Evolutionary conservation across 2,329 filamentous ascomycete species (phyloP), one percentile per base, ranked within the genome.

Genomic region (Talaromyces islandicus): DNA sequence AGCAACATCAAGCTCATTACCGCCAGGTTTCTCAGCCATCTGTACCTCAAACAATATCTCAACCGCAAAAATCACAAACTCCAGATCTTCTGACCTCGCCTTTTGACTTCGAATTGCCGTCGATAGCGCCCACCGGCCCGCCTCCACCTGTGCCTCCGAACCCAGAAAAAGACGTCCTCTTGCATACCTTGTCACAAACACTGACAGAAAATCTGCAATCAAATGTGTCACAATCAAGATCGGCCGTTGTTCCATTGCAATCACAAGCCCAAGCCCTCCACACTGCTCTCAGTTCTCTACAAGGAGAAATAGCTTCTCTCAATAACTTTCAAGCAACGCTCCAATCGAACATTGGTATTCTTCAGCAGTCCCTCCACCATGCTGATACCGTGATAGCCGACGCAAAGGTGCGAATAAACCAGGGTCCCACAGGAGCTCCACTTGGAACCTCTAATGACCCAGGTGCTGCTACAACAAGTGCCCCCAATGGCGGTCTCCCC

Each of bases 111-210:
- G 79, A 83, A 24, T 73, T 86, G 4, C 82, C 83, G 11, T 78
- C 78, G 7, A 77, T 74, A 56, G 53, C 68, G 17, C 68, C 70
- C 54, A 66, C 72, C 5, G 70, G 71, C 7, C 82, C 88, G 6
- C 85, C 91, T 0, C 93, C 94, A 0, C 92, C 93, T 0, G 91
- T 97, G 32, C 93, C 94, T 0, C 92, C 92, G 0, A 99, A 99
- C 69, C 94, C 94, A 0, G 91, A 97, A 75, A 97, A 96, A 72
- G 92, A 97, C 73, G 88, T 89, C 21, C 84, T 97, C 17, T 82
- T 96, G 3, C 83, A 84, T 57, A 89, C 92, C 51, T 83, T 97
- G 30, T 91, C 88, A 38, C 80, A 83, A 59, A 85, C 87, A 0
- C 79, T 97, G 3, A 81, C 86, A 58, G 78, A 84, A 43, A 87